These are phyloP conservation scores for Rhodofomes roseus DNA, from an alignment of 1,284 basidiomycete genomes.

Conservation along the genomic window DNA sequence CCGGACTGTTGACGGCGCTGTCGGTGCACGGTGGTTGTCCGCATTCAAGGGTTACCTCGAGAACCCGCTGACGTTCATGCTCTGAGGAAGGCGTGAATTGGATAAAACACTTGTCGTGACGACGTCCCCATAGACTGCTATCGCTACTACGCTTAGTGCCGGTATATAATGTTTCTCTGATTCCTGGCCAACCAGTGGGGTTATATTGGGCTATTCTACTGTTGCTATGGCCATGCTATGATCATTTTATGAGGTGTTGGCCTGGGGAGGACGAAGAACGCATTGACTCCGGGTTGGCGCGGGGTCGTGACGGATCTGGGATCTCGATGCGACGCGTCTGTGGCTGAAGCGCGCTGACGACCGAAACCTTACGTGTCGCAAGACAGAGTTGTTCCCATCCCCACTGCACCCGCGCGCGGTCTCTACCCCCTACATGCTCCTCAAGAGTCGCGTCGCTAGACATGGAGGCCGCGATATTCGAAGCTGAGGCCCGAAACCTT, in stretches of 20 bases:
- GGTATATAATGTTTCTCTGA: slow-evolving; percentile 3
- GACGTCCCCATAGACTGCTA: slow-evolving; percentile 5
- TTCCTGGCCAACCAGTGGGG: slow-evolving; percentile 1
- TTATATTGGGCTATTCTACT: neutral
- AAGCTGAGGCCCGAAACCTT: neutral
- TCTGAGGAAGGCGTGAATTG: slow-evolving; percentile 42
- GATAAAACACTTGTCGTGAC: slow-evolving; percentile 3
- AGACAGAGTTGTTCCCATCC: neutral
- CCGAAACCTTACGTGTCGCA: neutral
- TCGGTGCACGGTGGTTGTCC: slow-evolving; percentile 86
- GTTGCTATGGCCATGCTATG: neutral
- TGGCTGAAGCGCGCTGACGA: neutral
- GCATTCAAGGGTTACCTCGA: slow-evolving; percentile 98
- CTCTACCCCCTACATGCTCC: neutral
- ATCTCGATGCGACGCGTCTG: slow-evolving; percentile 7
- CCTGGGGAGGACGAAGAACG: neutral
- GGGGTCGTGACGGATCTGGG: neutral
- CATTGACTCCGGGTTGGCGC: neutral
- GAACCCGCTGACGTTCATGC: slow-evolving; percentile 93
- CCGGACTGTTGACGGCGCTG: slow-evolving; percentile 91
- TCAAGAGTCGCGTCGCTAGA: neutral
- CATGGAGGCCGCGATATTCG: neutral
- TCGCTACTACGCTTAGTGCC: neutral
- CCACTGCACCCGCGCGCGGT: neutral
- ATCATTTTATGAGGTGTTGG: neutral